These are phyloP conservation scores for Austropuccinia psidii DNA, from an alignment of 1,284 basidiomycete genomes.

Conservation along the genomic window DNA sequence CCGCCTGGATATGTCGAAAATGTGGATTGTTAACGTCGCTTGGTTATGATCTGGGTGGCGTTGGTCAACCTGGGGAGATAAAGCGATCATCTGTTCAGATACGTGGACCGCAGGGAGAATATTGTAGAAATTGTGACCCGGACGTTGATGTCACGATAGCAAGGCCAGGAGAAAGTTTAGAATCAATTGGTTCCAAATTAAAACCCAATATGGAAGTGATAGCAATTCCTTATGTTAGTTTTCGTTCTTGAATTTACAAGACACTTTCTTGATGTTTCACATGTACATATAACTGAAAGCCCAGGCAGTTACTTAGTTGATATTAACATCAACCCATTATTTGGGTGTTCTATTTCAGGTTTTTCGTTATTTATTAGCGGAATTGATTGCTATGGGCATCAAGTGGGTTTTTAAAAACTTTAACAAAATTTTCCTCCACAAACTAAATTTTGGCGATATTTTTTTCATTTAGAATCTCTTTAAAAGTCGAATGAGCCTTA, in stretches of 20 bases:
- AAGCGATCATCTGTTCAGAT: conserved; percentile 47
- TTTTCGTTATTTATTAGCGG: conserved; percentile 52
- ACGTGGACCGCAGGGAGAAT: conserved; percentile 58
- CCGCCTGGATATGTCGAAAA: conserved; percentile 91
- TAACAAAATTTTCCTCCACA: neutral
- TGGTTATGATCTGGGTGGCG: conserved; percentile 75
- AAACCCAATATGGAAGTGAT: conserved; percentile 73
- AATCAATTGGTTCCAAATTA: conserved; percentile 53
- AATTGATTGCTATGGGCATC: conserved; percentile 57
- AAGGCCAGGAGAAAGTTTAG: conserved; percentile 50
- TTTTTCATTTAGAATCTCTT: neutral
- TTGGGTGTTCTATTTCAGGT: conserved; percentile 38
- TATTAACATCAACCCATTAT: conserved; percentile 46
- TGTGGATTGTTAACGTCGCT: conserved; percentile 93
- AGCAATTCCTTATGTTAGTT: conserved; percentile 78
- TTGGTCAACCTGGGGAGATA: conserved; percentile 55
- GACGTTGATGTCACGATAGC: conserved; percentile 11
- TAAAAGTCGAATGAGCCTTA: neutral
- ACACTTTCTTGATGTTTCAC: conserved; percentile 41
- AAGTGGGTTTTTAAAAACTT: conserved; percentile 39
- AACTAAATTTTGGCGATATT: neutral
- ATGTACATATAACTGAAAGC: conserved; percentile 34
- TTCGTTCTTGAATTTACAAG: conserved; percentile 40
- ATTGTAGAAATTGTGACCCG: conserved; percentile 50
- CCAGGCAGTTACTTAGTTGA: conserved; percentile 66